Evolutionary conservation across 129 eudicot species (phyloP).

Genomic region (Calendula officinalis): DNA sequence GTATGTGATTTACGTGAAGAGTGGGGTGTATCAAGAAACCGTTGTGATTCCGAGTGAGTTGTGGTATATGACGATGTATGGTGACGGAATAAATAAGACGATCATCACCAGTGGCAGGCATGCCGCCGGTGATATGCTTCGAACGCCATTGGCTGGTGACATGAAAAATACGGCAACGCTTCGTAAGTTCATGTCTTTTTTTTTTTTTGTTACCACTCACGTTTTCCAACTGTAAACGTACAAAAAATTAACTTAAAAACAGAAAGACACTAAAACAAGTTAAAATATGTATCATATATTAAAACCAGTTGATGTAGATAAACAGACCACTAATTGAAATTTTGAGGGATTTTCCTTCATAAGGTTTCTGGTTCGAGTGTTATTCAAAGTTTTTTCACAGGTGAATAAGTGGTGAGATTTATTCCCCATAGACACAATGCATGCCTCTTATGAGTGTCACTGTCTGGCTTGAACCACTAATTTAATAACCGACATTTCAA

Average conservation of each 20-base stretch:
- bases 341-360: too few relatives aligned
- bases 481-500: too few relatives aligned
- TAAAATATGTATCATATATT: too few relatives aligned
- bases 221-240: not conserved
- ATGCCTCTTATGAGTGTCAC: too few relatives aligned
- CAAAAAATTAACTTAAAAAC: not conserved
- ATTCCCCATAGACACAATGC: too few relatives aligned
- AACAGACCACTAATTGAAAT: too few relatives aligned
- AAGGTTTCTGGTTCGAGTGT: too few relatives aligned
- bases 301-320: too few relatives aligned
- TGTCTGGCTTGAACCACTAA: too few relatives aligned
- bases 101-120: constrained; percentile 45
- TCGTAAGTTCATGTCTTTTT: constrained; percentile 19
- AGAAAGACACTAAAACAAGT: too few relatives aligned
- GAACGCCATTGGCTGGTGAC: constrained; percentile 29
- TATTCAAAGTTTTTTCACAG: too few relatives aligned
- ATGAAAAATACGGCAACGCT: constrained; percentile 22
- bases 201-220: not conserved
- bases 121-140: constrained; percentile 19
- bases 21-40: constrained; percentile 56
- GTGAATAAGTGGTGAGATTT: too few relatives aligned
- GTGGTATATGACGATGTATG: constrained; percentile 45
- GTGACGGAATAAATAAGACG: constrained; percentile 58
- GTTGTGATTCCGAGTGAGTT: constrained; percentile 27
- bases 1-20: constrained; percentile 57